These are phyloP conservation scores for Striga hermonthica DNA, from an alignment of 305 asterid genomes.

Conservation along the genomic window DNA sequence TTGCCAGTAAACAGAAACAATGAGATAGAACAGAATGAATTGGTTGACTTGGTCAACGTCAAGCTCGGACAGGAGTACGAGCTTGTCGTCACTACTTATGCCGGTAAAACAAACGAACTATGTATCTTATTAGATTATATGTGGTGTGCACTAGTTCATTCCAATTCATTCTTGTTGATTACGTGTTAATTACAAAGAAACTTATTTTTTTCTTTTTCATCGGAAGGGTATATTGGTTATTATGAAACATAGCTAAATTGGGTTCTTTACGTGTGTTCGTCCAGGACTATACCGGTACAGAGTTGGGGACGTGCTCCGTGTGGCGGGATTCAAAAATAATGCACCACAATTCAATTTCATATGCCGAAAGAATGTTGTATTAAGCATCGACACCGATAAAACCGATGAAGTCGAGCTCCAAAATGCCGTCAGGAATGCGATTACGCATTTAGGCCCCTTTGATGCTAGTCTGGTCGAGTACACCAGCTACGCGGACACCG, in stretches of 20 bases:
- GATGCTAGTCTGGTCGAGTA: not conserved
- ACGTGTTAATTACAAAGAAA: too few species aligned
- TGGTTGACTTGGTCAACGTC: not conserved
- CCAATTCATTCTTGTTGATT: too few species aligned
- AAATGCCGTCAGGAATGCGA: not conserved
- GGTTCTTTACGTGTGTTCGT: not conserved
- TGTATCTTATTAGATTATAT: too few species aligned
- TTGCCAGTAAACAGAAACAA: not conserved
- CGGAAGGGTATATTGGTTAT: too few species aligned
- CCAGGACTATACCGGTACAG: conserved; percentile 2
- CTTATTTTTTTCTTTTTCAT: too few species aligned
- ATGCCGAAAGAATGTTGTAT: not conserved
- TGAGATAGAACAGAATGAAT: not conserved
- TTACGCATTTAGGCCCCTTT: not conserved
- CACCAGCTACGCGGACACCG: not conserved
- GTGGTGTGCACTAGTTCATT: too few species aligned
- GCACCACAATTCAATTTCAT: conserved; percentile 2
- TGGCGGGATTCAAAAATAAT: not conserved
- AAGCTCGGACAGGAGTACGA: not conserved
- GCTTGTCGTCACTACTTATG: conserved; percentile 3
- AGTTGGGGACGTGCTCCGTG: conserved; percentile 12
- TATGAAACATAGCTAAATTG: too few species aligned
- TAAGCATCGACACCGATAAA: conserved; percentile 8
- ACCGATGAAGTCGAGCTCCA: conserved; percentile 13
- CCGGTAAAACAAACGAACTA: not conserved